Conservation (phyloP, 306 rosid genomes). For the Crataegus laevigata region DNA sequence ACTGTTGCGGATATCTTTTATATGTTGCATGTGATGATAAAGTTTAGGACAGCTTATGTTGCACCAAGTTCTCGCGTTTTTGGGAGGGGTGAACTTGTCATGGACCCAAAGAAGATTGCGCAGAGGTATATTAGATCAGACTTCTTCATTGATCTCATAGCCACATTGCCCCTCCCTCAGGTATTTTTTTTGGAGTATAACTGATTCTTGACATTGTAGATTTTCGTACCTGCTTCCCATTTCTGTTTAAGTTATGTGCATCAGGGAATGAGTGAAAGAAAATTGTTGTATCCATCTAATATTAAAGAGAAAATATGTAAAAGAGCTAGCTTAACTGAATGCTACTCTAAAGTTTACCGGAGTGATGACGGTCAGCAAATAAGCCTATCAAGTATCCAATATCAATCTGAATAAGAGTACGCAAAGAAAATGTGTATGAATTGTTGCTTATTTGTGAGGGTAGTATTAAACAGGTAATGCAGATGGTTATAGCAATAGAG, state of each 20-base stretch:
- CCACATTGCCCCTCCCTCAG: constrained; percentile 94
- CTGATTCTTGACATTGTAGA: neutral
- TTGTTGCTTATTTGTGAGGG: neutral
- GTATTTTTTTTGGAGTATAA: constrained; percentile 28
- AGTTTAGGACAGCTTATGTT: constrained; percentile 89
- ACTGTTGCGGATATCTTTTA: constrained; percentile 82
- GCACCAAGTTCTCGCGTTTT: constrained; percentile 93
- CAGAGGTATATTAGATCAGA: constrained; percentile 72
- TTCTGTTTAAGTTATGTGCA: neutral
- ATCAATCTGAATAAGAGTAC: neutral
- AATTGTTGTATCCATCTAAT: neutral
- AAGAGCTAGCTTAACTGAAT: neutral
- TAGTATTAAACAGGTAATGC: neutral
- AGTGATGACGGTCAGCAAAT: neutral
- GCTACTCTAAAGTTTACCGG: neutral
- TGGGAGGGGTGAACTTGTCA: constrained; percentile 97
- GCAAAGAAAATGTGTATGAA: neutral
- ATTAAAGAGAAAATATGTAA: neutral
- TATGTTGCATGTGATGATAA: constrained; percentile 74
- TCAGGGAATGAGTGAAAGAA: constrained; percentile 2
- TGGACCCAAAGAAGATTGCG: constrained; percentile 90
- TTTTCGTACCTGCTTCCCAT: constrained; percentile 9
- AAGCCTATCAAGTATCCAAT: neutral
- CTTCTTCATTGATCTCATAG: constrained; percentile 89
- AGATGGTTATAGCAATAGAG: neutral